Percentiles rank a stretch among this genome's conserved stretches.
Evolutionary conservation across 805 yeast species (phyloP).

Genomic region (Metschnikowia similis): DNA sequence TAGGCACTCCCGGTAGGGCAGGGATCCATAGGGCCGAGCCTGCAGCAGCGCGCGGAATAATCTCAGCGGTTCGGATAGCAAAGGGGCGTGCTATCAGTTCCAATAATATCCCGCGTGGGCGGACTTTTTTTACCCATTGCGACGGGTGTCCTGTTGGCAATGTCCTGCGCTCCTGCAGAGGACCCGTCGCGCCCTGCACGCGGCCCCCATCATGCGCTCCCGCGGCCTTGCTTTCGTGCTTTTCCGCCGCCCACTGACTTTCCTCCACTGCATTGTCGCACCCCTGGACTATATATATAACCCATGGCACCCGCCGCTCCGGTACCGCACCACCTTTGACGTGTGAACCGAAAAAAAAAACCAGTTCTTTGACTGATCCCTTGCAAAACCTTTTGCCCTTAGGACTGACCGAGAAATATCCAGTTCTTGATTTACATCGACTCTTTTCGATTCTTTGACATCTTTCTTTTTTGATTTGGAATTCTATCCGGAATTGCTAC

Average conservation of each 20-base stretch:
- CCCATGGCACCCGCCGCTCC: background rate
- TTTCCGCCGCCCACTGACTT: constrained; percentile 7
- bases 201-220: constrained; percentile 5
- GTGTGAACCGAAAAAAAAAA: background rate
- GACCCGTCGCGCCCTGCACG: background rate
- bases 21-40: constrained; percentile 3
- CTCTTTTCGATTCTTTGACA: background rate
- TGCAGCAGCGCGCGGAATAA: background rate
- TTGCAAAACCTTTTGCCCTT: too few relatives aligned
- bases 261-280: constrained; percentile 2
- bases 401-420: too few relatives aligned
- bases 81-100: constrained; percentile 9
- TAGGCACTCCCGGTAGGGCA: background rate
- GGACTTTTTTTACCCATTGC: constrained; percentile 3
- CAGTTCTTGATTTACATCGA: background rate
- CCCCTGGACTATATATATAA: constrained; percentile 4
- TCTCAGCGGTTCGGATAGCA: constrained; percentile 7
- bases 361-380: too few relatives aligned
- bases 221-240: constrained; percentile 14
- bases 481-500: background rate
- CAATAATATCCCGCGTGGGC: constrained; percentile 4
- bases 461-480: background rate
- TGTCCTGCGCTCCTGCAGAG: background rate
- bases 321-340: background rate
- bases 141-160: constrained; percentile 1